Percentiles rank a stretch among this genome's conserved stretches.
Evolutionary conservation across 257 asterid genomes (phyloP).

Genomic region (Przewalskia tangutica): DNA sequence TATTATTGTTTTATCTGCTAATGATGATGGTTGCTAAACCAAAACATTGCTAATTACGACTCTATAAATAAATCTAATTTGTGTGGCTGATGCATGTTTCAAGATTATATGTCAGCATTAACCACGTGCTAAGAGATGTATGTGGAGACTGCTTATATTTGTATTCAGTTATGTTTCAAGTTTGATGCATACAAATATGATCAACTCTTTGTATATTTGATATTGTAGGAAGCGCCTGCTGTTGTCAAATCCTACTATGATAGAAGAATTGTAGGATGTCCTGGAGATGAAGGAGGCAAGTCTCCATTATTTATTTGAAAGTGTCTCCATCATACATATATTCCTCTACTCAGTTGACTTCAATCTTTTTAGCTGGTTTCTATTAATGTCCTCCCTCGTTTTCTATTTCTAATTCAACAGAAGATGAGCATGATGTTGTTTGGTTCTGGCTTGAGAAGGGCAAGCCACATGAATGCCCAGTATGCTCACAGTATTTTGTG

Average conservation of each 20-base stretch:
- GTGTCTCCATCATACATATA: not conserved
- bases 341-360: not conserved
- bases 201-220: not conserved
- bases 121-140: not conserved
- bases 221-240: slow-evolving; percentile 71
- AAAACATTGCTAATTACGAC: not conserved
- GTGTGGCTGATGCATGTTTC: not conserved
- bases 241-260: slow-evolving; percentile 58
- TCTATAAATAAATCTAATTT: not conserved
- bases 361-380: not conserved
- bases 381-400: not conserved
- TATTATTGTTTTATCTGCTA: not conserved
- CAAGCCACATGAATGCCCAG: slow-evolving; percentile 93
- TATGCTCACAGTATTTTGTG: slow-evolving; percentile 86
- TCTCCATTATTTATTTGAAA: slow-evolving; percentile 1
- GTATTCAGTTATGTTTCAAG: not conserved
- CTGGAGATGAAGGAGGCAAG: slow-evolving; percentile 90
- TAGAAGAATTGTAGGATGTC: slow-evolving; percentile 90
- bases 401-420: slow-evolving; percentile 29
- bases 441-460: slow-evolving; percentile 99
- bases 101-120: not conserved
- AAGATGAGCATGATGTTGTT: slow-evolving; percentile 96
- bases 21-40: not conserved
- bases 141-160: not conserved
- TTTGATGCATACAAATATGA: not conserved